Evolutionary conservation across 192 early-diverging fungal genomes (phyloP).

Genomic region (Chytriomyces hyalinus): DNA sequence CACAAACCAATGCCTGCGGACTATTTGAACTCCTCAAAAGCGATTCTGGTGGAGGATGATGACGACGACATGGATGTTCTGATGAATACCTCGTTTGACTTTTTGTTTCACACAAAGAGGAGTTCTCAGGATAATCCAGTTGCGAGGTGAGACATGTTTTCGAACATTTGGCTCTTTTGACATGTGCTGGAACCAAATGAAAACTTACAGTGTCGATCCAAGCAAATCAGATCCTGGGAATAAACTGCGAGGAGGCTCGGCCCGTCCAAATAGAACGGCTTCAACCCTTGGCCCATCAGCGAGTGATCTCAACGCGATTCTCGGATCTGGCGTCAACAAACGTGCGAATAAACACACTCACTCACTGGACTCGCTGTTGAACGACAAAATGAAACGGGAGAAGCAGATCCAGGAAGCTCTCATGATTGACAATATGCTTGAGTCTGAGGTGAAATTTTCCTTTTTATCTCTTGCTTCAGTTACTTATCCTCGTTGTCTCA

Average conservation of each 20-base stretch:
- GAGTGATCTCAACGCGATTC: background rate
- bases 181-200: background rate
- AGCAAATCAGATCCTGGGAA: background rate
- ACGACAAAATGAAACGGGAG: constrained; percentile 29
- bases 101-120: constrained; percentile 13
- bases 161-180: background rate
- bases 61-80: constrained; percentile 33
- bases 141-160: background rate
- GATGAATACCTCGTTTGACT: constrained; percentile 17
- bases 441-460: background rate
- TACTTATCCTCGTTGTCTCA: background rate
- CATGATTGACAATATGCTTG: constrained; percentile 4
- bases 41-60: constrained; percentile 16
- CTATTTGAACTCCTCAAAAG: background rate
- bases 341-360: constrained; percentile 12
- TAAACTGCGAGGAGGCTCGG: background rate
- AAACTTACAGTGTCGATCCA: background rate
- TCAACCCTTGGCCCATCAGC: background rate
- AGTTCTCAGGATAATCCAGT: background rate
- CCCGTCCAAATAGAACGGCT: background rate
- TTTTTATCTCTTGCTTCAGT: background rate
- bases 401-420: constrained; percentile 25
- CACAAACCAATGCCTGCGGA: background rate
- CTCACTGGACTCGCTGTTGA: constrained; percentile 25
- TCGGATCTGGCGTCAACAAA: constrained; percentile 3